A percentile compares a stretch with the other conserved stretches of the same genome.
phyloP scores from a whole-genome alignment of 306 rosid genomes.

The Dalbergia oliveri region DNA sequence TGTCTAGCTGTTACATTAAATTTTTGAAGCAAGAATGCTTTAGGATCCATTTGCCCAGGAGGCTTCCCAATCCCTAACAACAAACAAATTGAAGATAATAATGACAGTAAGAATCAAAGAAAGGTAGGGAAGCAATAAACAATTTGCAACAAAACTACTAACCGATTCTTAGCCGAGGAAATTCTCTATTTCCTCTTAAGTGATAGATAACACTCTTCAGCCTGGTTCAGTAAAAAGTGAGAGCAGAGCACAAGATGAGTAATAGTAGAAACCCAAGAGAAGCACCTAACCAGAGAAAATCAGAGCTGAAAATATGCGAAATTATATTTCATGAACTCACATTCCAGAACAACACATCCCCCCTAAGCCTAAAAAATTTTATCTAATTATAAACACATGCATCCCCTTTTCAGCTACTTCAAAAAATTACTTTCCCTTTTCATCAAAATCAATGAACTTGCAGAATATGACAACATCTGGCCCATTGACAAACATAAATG shows the following conservation, averaged over 20 bases:
- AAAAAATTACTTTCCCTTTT: slow-evolving; percentile 28
- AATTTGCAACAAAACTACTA: slow-evolving; percentile 46
- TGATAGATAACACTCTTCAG: slow-evolving; percentile 83
- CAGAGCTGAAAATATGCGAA: slow-evolving; percentile 33
- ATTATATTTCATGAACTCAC: slow-evolving; percentile 40
- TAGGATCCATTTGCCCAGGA: slow-evolving; percentile 99
- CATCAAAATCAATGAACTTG: slow-evolving; percentile 18
- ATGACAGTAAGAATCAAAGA: background rate
- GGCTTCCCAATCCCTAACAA: slow-evolving; percentile 84
- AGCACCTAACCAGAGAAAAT: slow-evolving; percentile 37
- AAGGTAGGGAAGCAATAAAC: slow-evolving; percentile 4
- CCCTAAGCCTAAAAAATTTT: slow-evolving; percentile 27
- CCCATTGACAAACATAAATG: slow-evolving; percentile 1
- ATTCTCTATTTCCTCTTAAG: slow-evolving; percentile 85
- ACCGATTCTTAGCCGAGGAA: slow-evolving; percentile 88
- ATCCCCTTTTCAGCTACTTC: slow-evolving; percentile 13
- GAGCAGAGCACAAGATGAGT: slow-evolving; percentile 35
- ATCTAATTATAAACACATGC: slow-evolving; percentile 31
- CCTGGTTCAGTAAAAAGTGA: slow-evolving; percentile 59
- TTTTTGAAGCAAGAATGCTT: slow-evolving; percentile 92
- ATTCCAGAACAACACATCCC: slow-evolving; percentile 37
- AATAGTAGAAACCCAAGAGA: slow-evolving; percentile 13
- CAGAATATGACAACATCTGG: slow-evolving; percentile 25
- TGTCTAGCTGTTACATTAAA: slow-evolving; percentile 78
- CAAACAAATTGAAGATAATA: slow-evolving; percentile 30